Evolutionary conservation across 441 rosid species (phyloP).

Genomic region (Cnidoscolus chayamansa): DNA sequence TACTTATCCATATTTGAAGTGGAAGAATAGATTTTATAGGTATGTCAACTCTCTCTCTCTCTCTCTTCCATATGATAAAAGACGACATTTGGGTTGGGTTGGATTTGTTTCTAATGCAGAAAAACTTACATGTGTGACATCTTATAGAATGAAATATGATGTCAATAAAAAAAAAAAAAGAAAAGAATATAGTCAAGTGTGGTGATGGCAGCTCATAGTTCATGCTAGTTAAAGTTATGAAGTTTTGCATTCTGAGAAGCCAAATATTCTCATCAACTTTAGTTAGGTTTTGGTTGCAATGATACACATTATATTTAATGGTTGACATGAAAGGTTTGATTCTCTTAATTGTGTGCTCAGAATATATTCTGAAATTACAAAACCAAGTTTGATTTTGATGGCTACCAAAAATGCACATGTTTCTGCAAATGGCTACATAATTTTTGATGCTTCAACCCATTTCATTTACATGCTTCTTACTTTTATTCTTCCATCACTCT

Average conservation of each 20-base stretch:
- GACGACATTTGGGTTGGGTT: too few relatives aligned
- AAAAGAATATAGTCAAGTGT: background rate
- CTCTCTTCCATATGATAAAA: too few relatives aligned
- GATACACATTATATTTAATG: background rate
- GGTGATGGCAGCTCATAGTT: background rate
- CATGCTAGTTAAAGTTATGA: constrained; percentile 4
- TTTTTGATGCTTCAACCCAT: background rate
- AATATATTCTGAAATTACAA: background rate
- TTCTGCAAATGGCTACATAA: background rate
- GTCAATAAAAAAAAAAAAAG: background rate
- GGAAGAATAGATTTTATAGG: too few relatives aligned
- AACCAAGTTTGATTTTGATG: background rate
- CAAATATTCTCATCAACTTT: constrained; percentile 12
- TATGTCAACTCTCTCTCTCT: too few relatives aligned
- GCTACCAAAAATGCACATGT: background rate
- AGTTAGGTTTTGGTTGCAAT: constrained; percentile 1
- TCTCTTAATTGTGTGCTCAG: background rate
- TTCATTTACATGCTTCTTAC: background rate
- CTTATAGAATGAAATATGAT: too few relatives aligned
- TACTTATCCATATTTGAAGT: too few relatives aligned
- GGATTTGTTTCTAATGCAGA: too few relatives aligned
- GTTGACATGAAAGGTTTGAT: constrained; percentile 7
- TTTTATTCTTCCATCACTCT: background rate
- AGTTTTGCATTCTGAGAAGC: background rate
- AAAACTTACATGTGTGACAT: too few relatives aligned